A percentile compares a stretch with the other conserved stretches of the same genome.
Evolutionary conservation across 371 early-diverging fungal species (phyloP).

Genomic region (Lichtheimia corymbifera): DNA sequence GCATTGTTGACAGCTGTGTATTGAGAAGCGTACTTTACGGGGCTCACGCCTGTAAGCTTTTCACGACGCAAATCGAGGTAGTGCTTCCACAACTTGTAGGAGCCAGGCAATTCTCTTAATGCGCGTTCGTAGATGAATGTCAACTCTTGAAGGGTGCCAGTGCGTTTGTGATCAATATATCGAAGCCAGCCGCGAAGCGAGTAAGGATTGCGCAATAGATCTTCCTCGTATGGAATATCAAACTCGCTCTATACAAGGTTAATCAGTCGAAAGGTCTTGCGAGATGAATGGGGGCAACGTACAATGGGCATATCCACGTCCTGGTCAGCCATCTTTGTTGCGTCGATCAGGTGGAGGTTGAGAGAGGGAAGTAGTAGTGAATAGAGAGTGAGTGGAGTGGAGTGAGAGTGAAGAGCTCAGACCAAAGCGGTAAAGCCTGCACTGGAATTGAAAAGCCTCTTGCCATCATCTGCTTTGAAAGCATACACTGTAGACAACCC

Average conservation of each 20-base stretch:
- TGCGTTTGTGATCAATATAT: constrained; percentile 86
- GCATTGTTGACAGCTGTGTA: constrained; percentile 69
- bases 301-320: constrained; percentile 2
- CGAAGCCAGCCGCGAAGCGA: constrained; percentile 84
- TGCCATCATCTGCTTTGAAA: no score
- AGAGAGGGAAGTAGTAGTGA: no score
- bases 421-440: no score
- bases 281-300: neutral
- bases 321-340: constrained; percentile 2
- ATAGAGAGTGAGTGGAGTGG: no score
- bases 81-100: constrained; percentile 94
- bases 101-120: constrained; percentile 83
- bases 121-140: constrained; percentile 88
- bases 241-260: constrained; percentile 52
- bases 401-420: no score
- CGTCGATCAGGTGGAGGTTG: no score
- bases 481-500: no score
- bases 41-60: constrained; percentile 51
- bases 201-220: constrained; percentile 83
- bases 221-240: constrained; percentile 89
- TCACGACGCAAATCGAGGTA: constrained; percentile 79
- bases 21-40: constrained; percentile 52
- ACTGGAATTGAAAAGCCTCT: no score
- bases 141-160: constrained; percentile 40
- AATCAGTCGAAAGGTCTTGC: neutral